phyloP scores from a whole-genome alignment of 1,139 yeast species.

The Geotrichum cucujoidarum region DNA sequence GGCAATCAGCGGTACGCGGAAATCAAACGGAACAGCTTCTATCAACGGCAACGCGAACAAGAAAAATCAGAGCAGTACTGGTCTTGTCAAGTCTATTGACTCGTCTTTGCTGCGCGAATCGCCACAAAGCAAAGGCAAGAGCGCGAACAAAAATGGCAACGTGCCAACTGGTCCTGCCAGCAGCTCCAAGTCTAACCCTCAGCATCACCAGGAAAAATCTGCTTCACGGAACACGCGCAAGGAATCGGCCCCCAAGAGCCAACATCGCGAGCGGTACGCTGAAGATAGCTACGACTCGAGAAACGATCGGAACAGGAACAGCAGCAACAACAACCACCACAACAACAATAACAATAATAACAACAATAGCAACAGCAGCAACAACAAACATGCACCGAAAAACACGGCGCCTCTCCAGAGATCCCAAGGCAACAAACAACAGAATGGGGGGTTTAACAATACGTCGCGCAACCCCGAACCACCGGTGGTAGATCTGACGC shows the following conservation, averaged over 20 bases:
- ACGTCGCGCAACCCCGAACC: too few species aligned
- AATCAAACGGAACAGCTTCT: background rate
- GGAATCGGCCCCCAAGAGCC: too few species aligned
- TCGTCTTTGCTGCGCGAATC: constrained; percentile 11
- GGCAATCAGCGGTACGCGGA: constrained; percentile 13
- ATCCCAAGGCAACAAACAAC: too few species aligned
- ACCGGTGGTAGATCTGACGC: too few species aligned
- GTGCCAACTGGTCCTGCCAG: background rate
- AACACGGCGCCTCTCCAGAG: too few species aligned
- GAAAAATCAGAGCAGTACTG: background rate
- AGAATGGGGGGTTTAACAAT: too few species aligned
- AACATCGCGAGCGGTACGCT: too few species aligned
- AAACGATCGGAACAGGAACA: too few species aligned
- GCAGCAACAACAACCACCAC: background rate
- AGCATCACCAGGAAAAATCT: too few species aligned
- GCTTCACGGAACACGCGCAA: too few species aligned
- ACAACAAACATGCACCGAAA: background rate
- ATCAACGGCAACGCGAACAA: background rate
- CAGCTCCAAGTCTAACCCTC: too few species aligned
- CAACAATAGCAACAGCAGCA: constrained; percentile 1
- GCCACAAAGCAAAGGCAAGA: background rate
- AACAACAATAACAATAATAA: background rate
- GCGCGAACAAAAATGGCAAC: background rate
- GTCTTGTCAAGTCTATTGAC: constrained; percentile 6
- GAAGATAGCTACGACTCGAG: too few species aligned